A percentile compares a stretch with the other conserved stretches of the same genome.
phyloP scores from a whole-genome alignment of 1,284 basidiomycete genomes.

The Mycena sp. region DNA sequence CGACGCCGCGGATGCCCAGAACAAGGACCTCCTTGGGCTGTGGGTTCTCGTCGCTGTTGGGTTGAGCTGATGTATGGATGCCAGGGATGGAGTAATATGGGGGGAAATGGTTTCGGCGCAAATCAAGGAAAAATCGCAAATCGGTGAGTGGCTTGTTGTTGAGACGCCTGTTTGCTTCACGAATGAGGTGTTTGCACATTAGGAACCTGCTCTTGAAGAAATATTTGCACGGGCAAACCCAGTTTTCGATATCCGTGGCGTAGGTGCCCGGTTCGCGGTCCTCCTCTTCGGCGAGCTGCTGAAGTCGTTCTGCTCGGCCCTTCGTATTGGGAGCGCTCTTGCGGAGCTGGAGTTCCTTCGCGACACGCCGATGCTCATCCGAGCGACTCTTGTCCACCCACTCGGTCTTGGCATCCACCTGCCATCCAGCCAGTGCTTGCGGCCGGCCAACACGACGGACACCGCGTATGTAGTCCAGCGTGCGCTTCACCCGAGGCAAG shows the following conservation, averaged over 20 bases:
- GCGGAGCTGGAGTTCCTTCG: neutral
- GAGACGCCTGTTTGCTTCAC: too few species aligned
- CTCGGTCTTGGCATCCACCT: neutral
- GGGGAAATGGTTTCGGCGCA: too few species aligned
- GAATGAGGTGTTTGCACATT: too few species aligned
- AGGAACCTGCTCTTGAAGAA: too few species aligned
- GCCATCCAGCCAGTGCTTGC: conserved; percentile 10
- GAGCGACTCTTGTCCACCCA: conserved; percentile 14
- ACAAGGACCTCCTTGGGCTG: neutral
- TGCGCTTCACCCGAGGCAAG: too few species aligned
- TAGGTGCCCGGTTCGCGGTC: conserved; percentile 13
- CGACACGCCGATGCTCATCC: conserved; percentile 8
- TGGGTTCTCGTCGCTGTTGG: neutral
- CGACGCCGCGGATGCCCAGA: neutral
- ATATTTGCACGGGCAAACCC: too few species aligned
- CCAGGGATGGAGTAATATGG: too few species aligned
- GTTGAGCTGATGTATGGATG: neutral
- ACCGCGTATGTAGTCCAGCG: conserved; percentile 3
- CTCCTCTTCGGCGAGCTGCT: conserved; percentile 16
- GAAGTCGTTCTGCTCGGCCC: conserved; percentile 15
- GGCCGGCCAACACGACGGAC: conserved; percentile 1
- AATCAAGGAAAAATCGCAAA: too few species aligned
- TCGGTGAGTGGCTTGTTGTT: too few species aligned
- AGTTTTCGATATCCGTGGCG: conserved; percentile 12
- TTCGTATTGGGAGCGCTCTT: conserved; percentile 11